phyloP scores from a whole-genome alignment of 306 rosid genomes.

The Geum urbanum region DNA sequence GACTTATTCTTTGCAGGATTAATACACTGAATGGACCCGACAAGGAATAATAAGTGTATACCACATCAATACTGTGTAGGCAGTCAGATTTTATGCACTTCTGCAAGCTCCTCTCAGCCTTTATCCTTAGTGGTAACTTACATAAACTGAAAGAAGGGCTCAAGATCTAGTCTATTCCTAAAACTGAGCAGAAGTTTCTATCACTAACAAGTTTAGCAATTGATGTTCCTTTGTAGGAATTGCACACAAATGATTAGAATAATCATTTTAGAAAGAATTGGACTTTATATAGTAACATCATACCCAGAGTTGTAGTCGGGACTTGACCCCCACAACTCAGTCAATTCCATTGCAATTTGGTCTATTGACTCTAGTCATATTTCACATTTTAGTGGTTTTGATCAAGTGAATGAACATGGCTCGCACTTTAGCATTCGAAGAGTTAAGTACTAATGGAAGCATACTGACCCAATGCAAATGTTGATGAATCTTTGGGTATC shows the following conservation, averaged over 20 bases:
- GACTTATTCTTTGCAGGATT: not conserved
- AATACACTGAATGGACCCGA: not conserved
- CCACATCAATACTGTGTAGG: not conserved
- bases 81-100: not conserved
- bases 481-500: constrained; percentile 98
- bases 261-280: not conserved
- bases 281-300: not conserved
- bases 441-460: not conserved
- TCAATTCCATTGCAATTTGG: not conserved
- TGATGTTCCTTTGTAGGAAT: not conserved
- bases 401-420: not conserved
- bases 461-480: constrained; percentile 82
- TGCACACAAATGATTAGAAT: not conserved
- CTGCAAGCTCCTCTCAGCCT: not conserved
- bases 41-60: not conserved
- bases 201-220: no score
- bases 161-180: not conserved
- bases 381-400: constrained; percentile 2
- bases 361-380: not conserved
- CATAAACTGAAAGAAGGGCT: not conserved
- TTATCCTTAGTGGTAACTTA: not conserved
- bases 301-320: not conserved
- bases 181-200: not conserved
- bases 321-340: not conserved
- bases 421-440: not conserved